These are phyloP conservation scores for Paraglomus brasilianum DNA, from an alignment of 192 early-diverging fungal genomes.

Conservation along the genomic window DNA sequence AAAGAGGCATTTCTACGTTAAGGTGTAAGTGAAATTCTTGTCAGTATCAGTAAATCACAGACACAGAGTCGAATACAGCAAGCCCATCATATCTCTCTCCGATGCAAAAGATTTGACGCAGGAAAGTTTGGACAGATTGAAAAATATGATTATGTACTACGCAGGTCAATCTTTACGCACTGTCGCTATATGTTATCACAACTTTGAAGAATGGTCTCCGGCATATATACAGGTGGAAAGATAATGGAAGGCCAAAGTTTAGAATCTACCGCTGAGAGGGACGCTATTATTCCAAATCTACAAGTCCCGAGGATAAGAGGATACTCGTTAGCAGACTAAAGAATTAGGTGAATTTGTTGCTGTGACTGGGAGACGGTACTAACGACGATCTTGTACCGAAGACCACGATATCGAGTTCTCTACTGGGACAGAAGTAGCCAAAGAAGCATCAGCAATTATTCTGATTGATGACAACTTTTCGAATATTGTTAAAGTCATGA, in stretches of 20 bases:
- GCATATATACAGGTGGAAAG: conserved; percentile 55
- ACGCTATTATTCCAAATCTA: conserved; percentile 85
- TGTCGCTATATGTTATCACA: conserved; percentile 82
- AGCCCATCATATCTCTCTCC: neutral
- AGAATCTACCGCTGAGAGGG: conserved; percentile 85
- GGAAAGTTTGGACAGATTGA: conserved; percentile 38
- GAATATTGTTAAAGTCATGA: conserved; percentile 92
- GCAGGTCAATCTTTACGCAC: conserved; percentile 85
- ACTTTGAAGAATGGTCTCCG: conserved; percentile 67
- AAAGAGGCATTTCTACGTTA: conserved; percentile 78
- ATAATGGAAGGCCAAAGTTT: conserved; percentile 94
- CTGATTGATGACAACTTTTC: conserved; percentile 99
- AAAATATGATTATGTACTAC: conserved; percentile 65
- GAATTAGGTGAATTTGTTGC: conserved; percentile 93
- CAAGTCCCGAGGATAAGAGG: conserved; percentile 96
- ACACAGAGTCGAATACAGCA: neutral
- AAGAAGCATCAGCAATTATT: conserved; percentile 97
- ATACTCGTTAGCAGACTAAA: conserved; percentile 86
- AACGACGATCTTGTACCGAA: conserved; percentile 97
- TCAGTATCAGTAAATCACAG: no score
- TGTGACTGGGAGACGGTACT: conserved; percentile 99
- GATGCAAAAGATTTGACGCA: conserved; percentile 31
- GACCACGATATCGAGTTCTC: conserved; percentile 92
- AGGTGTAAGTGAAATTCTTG: conserved; percentile 88
- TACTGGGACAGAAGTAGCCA: conserved; percentile 98